Percentiles rank a stretch among this genome's conserved stretches.
These are phyloP conservation scores for Claviceps paspali DNA, from an alignment of 2,329 filamentous ascomycete genomes.

Conservation along the genomic window DNA sequence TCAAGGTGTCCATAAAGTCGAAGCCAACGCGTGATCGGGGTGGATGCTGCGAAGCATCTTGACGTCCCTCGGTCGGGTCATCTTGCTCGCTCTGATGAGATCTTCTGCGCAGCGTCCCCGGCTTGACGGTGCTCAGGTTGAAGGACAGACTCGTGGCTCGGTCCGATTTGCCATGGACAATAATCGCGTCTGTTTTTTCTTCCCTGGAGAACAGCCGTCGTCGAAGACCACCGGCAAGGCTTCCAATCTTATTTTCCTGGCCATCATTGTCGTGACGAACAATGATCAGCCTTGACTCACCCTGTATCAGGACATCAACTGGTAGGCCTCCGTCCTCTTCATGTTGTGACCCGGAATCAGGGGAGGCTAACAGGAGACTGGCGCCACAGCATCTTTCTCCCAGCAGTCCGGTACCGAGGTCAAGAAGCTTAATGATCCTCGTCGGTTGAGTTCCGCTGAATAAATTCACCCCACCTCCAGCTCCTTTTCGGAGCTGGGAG, in stretches of 20 bases:
- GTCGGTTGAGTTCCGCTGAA: conserved; percentile 40
- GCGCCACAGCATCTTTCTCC: conserved; percentile 42
- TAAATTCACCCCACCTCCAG: conserved; percentile 35
- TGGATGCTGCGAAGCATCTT: conserved; percentile 12
- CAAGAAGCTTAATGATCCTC: conserved; percentile 39
- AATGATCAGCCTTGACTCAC: conserved; percentile 39
- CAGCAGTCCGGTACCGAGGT: conserved; percentile 36
- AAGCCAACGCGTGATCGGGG: conserved; percentile 24
- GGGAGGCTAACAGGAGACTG: conserved; percentile 25
- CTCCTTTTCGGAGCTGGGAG: conserved; percentile 36
- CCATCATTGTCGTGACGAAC: conserved; percentile 37
- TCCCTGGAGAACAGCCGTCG: conserved; percentile 21
- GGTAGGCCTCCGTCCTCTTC: conserved; percentile 25
- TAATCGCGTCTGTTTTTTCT: conserved; percentile 35
- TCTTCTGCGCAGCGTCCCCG: conserved; percentile 20
- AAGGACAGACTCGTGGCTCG: conserved; percentile 26
- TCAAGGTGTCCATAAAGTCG: conserved; percentile 35
- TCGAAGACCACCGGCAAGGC: conserved; percentile 18
- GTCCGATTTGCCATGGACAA: conserved; percentile 33
- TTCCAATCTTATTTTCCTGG: conserved; percentile 27
- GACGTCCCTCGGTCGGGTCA: conserved; percentile 8
- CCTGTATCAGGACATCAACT: conserved; percentile 38
- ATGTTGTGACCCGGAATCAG: conserved; percentile 9
- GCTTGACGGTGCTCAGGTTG: conserved; percentile 33
- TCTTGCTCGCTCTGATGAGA: conserved; percentile 15